Percentiles rank a stretch among this genome's conserved stretches.
Conservation (phyloP, 2,329 filamentous ascomycete genomes). For the Colletotrichum godetiae region DNA sequence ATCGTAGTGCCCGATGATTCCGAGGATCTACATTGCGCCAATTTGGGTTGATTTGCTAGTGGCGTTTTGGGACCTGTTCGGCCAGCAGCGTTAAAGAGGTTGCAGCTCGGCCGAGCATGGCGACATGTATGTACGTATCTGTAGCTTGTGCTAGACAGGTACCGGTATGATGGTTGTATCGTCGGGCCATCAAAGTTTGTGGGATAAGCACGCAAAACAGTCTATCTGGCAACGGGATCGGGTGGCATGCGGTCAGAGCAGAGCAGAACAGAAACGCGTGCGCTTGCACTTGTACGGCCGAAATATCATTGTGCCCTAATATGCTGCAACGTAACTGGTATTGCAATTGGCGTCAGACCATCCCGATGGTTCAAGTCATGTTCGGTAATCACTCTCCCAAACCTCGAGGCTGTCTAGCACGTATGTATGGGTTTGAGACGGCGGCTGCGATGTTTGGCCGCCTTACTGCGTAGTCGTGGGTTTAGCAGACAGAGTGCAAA, state of each 20-base stretch:
- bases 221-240: neutral
- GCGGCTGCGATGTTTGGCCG: slow-evolving; percentile 10
- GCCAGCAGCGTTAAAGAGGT: neutral
- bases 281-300: neutral
- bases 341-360: neutral
- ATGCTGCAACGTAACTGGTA: neutral
- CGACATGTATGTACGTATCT: neutral
- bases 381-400: neutral
- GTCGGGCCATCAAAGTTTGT: neutral
- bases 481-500: neutral
- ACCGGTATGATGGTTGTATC: neutral
- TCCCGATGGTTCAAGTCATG: neutral
- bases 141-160: neutral
- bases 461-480: neutral
- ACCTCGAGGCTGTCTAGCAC: neutral
- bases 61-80: neutral
- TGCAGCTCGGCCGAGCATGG: slow-evolving; percentile 9
- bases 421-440: neutral
- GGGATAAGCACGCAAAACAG: neutral
- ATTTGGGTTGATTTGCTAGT: neutral
- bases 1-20: neutral
- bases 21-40: slow-evolving; percentile 22
- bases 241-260: neutral
- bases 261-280: neutral
- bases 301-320: neutral